Evolutionary conservation across 2,329 filamentous ascomycete genomes (phyloP).

Genomic region (Alternaria longipes): DNA sequence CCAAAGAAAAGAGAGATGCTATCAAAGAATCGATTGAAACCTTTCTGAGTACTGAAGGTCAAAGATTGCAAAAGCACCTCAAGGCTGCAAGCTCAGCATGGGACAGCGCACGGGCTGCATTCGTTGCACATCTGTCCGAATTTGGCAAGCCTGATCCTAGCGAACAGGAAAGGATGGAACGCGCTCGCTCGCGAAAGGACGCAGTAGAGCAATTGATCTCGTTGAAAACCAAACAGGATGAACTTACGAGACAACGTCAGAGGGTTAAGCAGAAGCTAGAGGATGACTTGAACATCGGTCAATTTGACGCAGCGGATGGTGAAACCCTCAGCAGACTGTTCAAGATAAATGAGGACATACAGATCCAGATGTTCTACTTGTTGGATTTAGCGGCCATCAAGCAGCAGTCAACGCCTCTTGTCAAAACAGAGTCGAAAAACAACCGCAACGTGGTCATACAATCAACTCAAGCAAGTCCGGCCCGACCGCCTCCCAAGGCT

Average conservation of each 20-base stretch:
- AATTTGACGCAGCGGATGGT: slow-evolving; percentile 38
- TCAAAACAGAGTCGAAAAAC: slow-evolving; percentile 20
- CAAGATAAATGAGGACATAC: slow-evolving; percentile 38
- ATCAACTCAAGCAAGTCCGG: slow-evolving; percentile 44
- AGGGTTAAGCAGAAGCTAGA: slow-evolving; percentile 42
- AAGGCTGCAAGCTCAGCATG: slow-evolving; percentile 35
- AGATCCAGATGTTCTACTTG: slow-evolving; percentile 40
- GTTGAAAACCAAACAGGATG: slow-evolving; percentile 31
- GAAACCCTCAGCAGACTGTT: slow-evolving; percentile 36
- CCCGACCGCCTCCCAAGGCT: slow-evolving; percentile 22
- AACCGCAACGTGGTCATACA: slow-evolving; percentile 36
- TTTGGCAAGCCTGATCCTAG: slow-evolving; percentile 31
- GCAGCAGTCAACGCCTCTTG: slow-evolving; percentile 19
- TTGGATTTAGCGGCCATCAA: slow-evolving; percentile 40
- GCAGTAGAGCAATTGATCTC: slow-evolving; percentile 41
- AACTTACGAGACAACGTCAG: slow-evolving; percentile 29
- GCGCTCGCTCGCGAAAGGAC: slow-evolving; percentile 39
- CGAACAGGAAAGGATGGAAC: slow-evolving; percentile 35
- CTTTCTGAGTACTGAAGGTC: slow-evolving; percentile 38
- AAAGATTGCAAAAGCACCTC: slow-evolving; percentile 36
- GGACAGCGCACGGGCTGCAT: slow-evolving; percentile 37
- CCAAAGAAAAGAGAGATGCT: slow-evolving; percentile 34
- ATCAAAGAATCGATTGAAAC: slow-evolving; percentile 33
- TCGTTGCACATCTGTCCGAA: slow-evolving; percentile 38
- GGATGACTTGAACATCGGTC: slow-evolving; percentile 39